Evolutionary conservation across 2,329 filamentous ascomycete genomes (phyloP).

Genomic region (Beauveria medogensis): DNA sequence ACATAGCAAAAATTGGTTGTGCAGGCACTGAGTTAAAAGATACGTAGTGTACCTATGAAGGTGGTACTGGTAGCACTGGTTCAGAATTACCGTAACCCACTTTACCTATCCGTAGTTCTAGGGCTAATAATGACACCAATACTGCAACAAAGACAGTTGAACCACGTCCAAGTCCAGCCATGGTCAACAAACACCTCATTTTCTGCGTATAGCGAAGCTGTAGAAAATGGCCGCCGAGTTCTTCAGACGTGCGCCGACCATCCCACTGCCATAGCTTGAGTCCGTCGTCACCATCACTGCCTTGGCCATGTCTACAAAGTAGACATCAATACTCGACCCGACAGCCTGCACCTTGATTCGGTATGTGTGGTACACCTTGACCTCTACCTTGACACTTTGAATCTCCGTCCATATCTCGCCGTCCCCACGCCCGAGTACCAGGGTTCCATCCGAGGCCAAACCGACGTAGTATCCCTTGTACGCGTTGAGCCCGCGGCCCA

Average conservation of each 20-base stretch:
- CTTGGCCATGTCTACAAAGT: background rate
- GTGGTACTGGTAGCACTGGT: too few relatives aligned
- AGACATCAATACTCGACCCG: background rate
- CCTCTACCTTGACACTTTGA: background rate
- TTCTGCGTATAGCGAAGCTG: conserved; percentile 14
- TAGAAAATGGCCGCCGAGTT: background rate
- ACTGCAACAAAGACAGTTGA: too few relatives aligned
- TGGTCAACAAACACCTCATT: conserved; percentile 8
- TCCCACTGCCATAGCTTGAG: background rate
- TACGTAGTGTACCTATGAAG: too few relatives aligned
- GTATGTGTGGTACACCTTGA: background rate
- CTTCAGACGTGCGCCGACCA: background rate
- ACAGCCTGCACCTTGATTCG: background rate
- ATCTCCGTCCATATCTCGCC: background rate
- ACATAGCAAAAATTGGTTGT: too few relatives aligned
- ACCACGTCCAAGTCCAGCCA: background rate
- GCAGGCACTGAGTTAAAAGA: too few relatives aligned
- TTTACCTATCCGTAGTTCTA: too few relatives aligned
- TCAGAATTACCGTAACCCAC: too few relatives aligned
- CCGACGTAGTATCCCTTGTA: background rate
- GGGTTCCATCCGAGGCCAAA: background rate
- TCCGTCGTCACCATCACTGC: background rate
- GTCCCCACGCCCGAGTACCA: background rate
- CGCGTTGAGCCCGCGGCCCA: background rate
- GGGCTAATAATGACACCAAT: too few relatives aligned